phyloP scores from a whole-genome alignment of 1,284 basidiomycete genomes.

The Butyriboletus appendiculatus region DNA sequence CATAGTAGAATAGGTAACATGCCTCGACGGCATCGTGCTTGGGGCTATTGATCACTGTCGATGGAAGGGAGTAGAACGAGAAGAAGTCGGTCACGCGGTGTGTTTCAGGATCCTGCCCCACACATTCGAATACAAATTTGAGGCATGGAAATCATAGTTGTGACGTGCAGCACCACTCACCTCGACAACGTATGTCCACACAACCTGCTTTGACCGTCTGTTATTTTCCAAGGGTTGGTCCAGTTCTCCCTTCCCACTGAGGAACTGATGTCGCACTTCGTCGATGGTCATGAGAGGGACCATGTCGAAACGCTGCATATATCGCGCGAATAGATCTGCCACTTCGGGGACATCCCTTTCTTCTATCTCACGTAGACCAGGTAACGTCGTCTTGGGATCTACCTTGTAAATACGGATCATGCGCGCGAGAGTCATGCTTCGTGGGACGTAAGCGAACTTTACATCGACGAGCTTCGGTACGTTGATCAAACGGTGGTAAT shows the following conservation, averaged over 20 bases:
- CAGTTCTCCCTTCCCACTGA: conserved; percentile 81
- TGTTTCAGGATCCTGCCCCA: conserved; percentile 71
- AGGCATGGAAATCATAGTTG: not conserved
- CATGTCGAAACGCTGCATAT: conserved; percentile 89
- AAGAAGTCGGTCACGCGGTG: conserved; percentile 93
- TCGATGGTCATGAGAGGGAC: conserved; percentile 76
- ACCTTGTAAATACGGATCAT: conserved; percentile 79
- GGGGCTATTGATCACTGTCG: conserved; percentile 75
- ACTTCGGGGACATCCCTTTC: conserved; percentile 77
- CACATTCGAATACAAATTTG: not conserved
- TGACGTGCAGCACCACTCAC: conserved; percentile 44
- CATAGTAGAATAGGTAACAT: conserved; percentile 95
- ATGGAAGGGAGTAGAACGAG: conserved; percentile 97
- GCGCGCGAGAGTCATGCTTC: conserved; percentile 83
- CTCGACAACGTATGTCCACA: conserved; percentile 97
- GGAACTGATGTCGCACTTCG: conserved; percentile 87
- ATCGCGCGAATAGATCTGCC: conserved; percentile 72
- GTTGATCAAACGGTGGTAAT: conserved; percentile 93
- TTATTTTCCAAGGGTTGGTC: conserved; percentile 49
- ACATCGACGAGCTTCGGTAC: conserved; percentile 91
- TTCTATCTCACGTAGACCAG: conserved; percentile 88
- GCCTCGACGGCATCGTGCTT: conserved; percentile 75
- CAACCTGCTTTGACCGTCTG: conserved; percentile 78
- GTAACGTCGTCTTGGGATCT: conserved; percentile 50
- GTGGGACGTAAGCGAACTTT: conserved; percentile 86